phyloP scores from a whole-genome alignment of 2,329 filamentous ascomycete species.

The Colletotrichum nymphaeae region DNA sequence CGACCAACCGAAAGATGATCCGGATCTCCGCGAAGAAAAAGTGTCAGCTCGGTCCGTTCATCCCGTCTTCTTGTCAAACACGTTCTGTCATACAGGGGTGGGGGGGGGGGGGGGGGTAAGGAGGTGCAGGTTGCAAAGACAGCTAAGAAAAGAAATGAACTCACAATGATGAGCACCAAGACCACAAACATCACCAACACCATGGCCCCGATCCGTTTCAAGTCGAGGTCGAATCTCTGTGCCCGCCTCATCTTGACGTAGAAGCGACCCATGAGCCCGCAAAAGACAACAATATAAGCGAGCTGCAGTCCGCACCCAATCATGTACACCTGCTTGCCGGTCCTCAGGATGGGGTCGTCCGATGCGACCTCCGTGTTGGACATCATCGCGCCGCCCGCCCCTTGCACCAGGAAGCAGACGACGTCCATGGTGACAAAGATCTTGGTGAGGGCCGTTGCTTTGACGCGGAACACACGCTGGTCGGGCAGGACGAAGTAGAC shows the following conservation, averaged over 20 bases:
- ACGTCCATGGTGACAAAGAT: constrained; percentile 61
- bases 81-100: background rate
- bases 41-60: constrained; percentile 32
- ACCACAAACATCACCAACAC: constrained; percentile 48
- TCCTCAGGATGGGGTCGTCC: constrained; percentile 41
- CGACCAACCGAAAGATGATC: constrained; percentile 70
- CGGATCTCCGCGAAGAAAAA: constrained; percentile 51
- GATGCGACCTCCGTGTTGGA: constrained; percentile 41
- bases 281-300: constrained; percentile 51
- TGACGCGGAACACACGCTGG: constrained; percentile 49
- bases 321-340: constrained; percentile 53
- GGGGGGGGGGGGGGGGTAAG: background rate
- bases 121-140: background rate
- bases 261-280: constrained; percentile 48
- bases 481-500: constrained; percentile 52
- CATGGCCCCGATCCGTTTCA: constrained; percentile 46
- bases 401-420: constrained; percentile 59
- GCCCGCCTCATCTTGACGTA: constrained; percentile 43
- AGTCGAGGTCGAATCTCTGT: constrained; percentile 38
- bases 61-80: constrained; percentile 23
- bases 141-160: constrained; percentile 18
- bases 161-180: constrained; percentile 49
- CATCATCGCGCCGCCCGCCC: constrained; percentile 50
- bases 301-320: constrained; percentile 51
- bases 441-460: constrained; percentile 51